phyloP scores from a whole-genome alignment of 106 monocot genomes.

The Amphibolis antarctica region DNA sequence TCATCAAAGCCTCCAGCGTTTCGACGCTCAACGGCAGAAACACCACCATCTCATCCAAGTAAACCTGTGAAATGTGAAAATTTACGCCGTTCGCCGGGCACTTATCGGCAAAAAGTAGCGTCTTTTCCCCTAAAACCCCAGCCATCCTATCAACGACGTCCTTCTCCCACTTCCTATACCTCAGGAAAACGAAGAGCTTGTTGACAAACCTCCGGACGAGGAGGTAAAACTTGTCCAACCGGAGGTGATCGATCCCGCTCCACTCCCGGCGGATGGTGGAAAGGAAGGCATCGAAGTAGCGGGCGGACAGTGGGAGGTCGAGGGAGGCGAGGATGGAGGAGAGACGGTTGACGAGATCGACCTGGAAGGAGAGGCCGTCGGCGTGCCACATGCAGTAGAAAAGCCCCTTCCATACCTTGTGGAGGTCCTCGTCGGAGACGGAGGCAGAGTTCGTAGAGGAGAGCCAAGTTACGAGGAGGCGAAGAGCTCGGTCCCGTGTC shows the following conservation, averaged over 20 bases:
- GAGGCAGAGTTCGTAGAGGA: slow-evolving; percentile 15
- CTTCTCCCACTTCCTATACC: slow-evolving; percentile 32
- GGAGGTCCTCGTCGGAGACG: slow-evolving; percentile 47
- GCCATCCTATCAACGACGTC: slow-evolving; percentile 17
- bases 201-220: slow-evolving; percentile 53
- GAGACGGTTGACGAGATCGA: slow-evolving; percentile 45
- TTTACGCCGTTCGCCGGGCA: slow-evolving; percentile 44
- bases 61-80: slow-evolving; percentile 70
- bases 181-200: slow-evolving; percentile 40
- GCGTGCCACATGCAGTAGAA: slow-evolving; percentile 96
- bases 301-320: slow-evolving; percentile 20
- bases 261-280: slow-evolving; percentile 84
- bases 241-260: slow-evolving; percentile 73
- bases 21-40: slow-evolving; percentile 35
- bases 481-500: slow-evolving; percentile 44
- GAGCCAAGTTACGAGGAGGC: slow-evolving; percentile 37
- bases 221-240: slow-evolving; percentile 91
- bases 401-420: slow-evolving; percentile 98
- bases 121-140: slow-evolving; percentile 32
- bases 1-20: slow-evolving; percentile 32
- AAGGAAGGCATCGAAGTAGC: slow-evolving; percentile 51
- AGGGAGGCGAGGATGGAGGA: slow-evolving; percentile 35
- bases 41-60: slow-evolving; percentile 62
- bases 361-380: slow-evolving; percentile 60
- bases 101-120: slow-evolving; percentile 47